Evolutionary conservation across 306 rosid species (phyloP), one percentile per base, ranked within the genome.

Genomic region (Luffa aegyptiaca): DNA sequence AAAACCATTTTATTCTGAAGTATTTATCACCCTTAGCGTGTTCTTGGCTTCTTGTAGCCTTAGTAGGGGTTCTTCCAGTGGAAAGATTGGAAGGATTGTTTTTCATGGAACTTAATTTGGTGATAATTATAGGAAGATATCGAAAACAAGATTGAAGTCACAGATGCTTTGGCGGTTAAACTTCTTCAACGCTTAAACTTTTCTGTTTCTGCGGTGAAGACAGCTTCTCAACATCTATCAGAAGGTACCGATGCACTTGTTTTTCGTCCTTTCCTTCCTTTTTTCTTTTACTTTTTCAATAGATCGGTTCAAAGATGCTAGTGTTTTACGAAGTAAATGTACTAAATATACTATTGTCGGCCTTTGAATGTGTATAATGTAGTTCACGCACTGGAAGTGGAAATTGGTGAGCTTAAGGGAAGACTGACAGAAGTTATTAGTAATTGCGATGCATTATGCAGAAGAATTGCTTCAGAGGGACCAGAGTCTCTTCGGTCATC

Each of bases 331-430:
- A 45, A 31, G 44, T 8, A 55, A 42, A 80, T 39, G 33, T 8
- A 26, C 37, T 8, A 55, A 42, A 80, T 26, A n/a, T 8, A 18
- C 37, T 46, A 26, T 71, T 55, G 31, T 26, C 49, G 41, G 57
- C 18, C 75, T 44, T 17, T 65, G 72, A 75, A 71, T 77, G 3
- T 72, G 76, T 59, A 31, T 56, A 3, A 35, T 85, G 80, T 90
- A 95, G 97, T 95, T 64, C 90, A 90, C 82, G 80, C 86, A n/a
- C 87, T 93, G 84, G 93, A 95, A 86, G 97, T 93, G 56, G 97
- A 93, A 77, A 89, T 90, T 81, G 99, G 97, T 79, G 97, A 89
- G 84, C 96, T 95, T 42, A 93, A 95, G 86, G 96, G 99, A 84
- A 91, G 97, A 84, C 82, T 95, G 83, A 95, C 93, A 2, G 99